A percentile compares a stretch with the other conserved stretches of the same genome.
These are phyloP conservation scores for Nasturtium officinale DNA, from an alignment of 345 rosid genomes.

Conservation along the genomic window DNA sequence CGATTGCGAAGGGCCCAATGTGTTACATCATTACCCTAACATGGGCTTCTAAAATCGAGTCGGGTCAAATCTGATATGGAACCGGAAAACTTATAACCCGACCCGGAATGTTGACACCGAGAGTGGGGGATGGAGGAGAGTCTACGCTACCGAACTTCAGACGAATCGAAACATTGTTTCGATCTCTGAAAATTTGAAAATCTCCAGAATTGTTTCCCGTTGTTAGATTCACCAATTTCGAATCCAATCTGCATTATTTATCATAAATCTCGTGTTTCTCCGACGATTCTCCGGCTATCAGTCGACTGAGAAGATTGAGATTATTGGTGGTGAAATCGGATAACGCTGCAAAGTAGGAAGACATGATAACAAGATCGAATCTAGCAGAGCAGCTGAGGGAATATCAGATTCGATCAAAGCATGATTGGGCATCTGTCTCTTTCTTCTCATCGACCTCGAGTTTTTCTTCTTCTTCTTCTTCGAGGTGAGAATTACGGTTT, in stretches of 20 bases:
- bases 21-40: conserved; percentile 22
- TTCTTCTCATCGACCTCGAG: conserved; percentile 86
- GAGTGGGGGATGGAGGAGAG: conserved; percentile 25
- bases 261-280: background rate
- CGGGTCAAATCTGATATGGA: background rate
- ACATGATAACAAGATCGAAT: conserved; percentile 96
- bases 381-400: conserved; percentile 94
- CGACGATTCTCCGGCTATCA: background rate
- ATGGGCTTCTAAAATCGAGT: conserved; percentile 29
- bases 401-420: conserved; percentile 95
- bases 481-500: conserved; percentile 50
- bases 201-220: conserved; percentile 8
- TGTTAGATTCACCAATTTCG: conserved; percentile 11
- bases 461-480: conserved; percentile 61
- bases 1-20: conserved; percentile 26
- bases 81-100: conserved; percentile 34
- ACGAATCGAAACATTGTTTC: conserved; percentile 37
- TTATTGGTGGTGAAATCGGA: conserved; percentile 20
- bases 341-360: conserved; percentile 23
- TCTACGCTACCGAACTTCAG: conserved; percentile 38
- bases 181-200: conserved; percentile 8
- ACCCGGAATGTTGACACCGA: conserved; percentile 27
- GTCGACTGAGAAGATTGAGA: conserved; percentile 28
- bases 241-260: background rate
- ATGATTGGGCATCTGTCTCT: conserved; percentile 95